A percentile compares a stretch with the other conserved stretches of the same genome.
These are phyloP conservation scores for Piper longum DNA, from an alignment of 164 flowering plant genomes.

Conservation along the genomic window DNA sequence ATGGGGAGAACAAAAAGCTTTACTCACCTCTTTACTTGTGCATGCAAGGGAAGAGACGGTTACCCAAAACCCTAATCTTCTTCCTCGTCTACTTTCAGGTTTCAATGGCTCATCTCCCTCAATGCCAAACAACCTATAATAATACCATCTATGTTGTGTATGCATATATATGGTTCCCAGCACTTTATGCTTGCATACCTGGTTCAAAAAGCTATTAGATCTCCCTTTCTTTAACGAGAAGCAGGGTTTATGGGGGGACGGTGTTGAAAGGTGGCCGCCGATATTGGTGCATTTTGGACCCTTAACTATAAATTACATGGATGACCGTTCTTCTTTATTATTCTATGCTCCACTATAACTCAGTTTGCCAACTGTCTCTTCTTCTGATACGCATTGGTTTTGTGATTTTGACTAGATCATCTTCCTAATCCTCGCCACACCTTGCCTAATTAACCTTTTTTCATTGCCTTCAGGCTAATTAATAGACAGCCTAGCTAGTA, in stretches of 20 bases:
- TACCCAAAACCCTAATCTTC: neutral
- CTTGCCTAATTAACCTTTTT: no score
- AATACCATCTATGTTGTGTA: constrained; percentile 1
- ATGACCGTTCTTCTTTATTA: constrained; percentile 1
- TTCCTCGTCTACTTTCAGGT: no score
- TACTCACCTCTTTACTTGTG: constrained; percentile 4
- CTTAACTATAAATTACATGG: constrained; percentile 6
- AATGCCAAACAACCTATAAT: constrained; percentile 1
- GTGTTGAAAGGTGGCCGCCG: neutral
- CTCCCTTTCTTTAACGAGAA: neutral
- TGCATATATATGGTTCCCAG: no score
- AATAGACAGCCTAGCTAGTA: no score
- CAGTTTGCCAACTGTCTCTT: no score
- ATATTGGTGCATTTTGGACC: neutral
- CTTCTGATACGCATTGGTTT: no score
- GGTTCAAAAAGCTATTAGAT: constrained; percentile 1
- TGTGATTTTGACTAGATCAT: no score
- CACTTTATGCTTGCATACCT: neutral
- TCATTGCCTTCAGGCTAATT: no score
- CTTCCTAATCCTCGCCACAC: no score
- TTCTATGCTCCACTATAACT: neutral
- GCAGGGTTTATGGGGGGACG: neutral
- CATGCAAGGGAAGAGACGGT: neutral
- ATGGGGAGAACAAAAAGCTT: constrained; percentile 13
- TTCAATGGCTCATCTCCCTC: neutral